Base-by-base conservation (phyloP, 129 eudicot species). In the Apium graveolens region DNA sequence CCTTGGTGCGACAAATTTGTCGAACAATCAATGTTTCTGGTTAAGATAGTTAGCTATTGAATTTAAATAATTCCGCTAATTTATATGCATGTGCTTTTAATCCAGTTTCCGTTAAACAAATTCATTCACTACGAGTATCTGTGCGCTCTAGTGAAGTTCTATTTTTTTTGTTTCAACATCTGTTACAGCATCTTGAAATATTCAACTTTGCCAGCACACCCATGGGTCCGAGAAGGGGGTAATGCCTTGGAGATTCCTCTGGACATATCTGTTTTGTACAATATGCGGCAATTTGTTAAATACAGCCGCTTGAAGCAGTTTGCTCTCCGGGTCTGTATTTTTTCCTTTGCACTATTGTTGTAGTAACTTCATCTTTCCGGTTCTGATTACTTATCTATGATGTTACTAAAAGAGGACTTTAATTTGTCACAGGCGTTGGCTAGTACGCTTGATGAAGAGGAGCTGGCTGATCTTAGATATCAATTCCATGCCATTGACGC, bases 151-250 rank as follows among this genome's bases (percentile, higher is more conserved):
- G 77, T 74, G 46, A 74, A 74, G 60, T 49, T 74, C 77, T 44
- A 43, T 60, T 43, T 73, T 24, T 46, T 49, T 24, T 13, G 57
- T 72, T n/a, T n/a, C 41, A 27, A 31, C 39, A 66, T 66, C 72
- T 66, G 39, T 66, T 31, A 60, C 60, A 74, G 57, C 41, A 74
- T 74, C 57, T 74, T 74, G 60, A 44, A 43, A 43, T 74, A 74
- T 43, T 74, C 77, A 11, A 44, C 44, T 72, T 80, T 62, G 75
- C 44, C 87, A 95, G 99, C 99, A 45, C 99, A 95, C 77, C 92
- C 92, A 46, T 95, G 99, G 99, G 99, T 95, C 80, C 88, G 99
- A 84, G 99, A 95, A 85, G 99, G 99, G 84, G 99, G 99, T 79
- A 84, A 85, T 87, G 99, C 97, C 51, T 92, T 92, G 29, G 99